Evolutionary conservation across 495 filamentous ascomycete genomes (phyloP).

Genomic region (Penicillium paxilli): DNA sequence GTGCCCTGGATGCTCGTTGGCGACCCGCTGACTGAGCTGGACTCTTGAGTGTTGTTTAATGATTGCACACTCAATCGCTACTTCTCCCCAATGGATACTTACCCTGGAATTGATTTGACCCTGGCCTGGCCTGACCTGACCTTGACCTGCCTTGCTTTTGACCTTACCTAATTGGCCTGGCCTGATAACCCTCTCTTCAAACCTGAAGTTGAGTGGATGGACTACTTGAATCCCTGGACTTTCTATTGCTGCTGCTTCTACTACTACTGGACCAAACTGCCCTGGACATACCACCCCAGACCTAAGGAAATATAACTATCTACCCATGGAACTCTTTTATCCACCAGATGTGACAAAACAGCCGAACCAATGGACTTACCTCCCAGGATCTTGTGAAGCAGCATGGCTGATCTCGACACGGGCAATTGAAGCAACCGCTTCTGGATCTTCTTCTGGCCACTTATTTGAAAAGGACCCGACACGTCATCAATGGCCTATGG

Average conservation of each 20-base stretch:
- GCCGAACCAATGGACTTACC: background rate
- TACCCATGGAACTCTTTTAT: conserved; percentile 17
- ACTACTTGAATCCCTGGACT: conserved; percentile 11
- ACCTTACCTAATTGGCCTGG: too few relatives aligned
- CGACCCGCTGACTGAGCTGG: conserved; percentile 35
- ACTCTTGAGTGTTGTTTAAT: conserved; percentile 48
- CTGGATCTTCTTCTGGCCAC: conserved; percentile 13
- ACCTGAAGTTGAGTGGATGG: conserved; percentile 32
- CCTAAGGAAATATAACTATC: conserved; percentile 13
- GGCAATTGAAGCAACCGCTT: conserved; percentile 15
- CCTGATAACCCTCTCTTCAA: conserved; percentile 25
- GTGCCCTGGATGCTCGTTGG: conserved; percentile 18
- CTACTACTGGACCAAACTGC: background rate
- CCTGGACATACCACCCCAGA: background rate
- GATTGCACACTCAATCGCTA: conserved; percentile 36
- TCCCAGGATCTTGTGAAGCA: conserved; percentile 14
- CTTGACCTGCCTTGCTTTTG: conserved; percentile 24
- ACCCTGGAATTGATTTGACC: conserved; percentile 23
- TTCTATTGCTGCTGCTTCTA: background rate
- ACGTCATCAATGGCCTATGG: conserved; percentile 6
- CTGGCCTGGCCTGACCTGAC: conserved; percentile 13
- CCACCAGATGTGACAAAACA: conserved; percentile 8
- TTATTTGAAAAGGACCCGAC: conserved; percentile 17
- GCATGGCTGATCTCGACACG: conserved; percentile 17
- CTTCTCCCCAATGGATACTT: conserved; percentile 9